Base-by-base conservation (phyloP, 139 green algal genomes). In the Gonium pectorale region DNA sequence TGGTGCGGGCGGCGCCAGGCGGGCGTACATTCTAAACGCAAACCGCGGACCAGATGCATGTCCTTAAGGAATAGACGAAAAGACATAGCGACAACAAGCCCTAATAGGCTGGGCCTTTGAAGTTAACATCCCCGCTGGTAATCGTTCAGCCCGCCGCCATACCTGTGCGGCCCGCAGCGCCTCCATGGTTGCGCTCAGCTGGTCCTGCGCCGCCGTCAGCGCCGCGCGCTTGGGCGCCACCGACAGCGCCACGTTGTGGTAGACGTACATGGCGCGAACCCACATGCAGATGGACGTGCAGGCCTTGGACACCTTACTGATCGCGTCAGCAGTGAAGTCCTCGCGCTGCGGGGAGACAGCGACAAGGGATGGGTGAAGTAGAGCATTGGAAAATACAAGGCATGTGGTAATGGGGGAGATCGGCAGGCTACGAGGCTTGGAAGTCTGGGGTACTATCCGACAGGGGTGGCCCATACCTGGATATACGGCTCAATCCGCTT, bases 211-310 rank as follows among this genome's bases (percentile, higher is more conserved):
- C 19, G 73, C 78, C 49, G 81, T 67, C 41, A 96, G 91, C 29
- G 94, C 91, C 44, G 83, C 86, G 24, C 93, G 90, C 91, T 97
- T 96, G 78, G 94, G 94, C 54, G 89, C 94, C 44, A 97, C 94
- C 37, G 86, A 71, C 8, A 96, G 85, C n/a, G 93, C 89, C 56
- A 97, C 92, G 51, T 92, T 94, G 89, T 97, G 89, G 92, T 97
- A 97, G 41, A 94, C 90, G 88, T 95, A 91, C 94, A 97, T 97
- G 33, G 93, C 94, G 22, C 93, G 85, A 67, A 91, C 94, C 94
- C 94, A 97, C 94, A 95, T 95, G 86, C 94, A 97, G 86, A 97
- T 97, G 85, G 93, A 95, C 54, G 93, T 97, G 94, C 94, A 97
- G 13, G 94, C 94, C 88, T 96, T 96, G 86, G 94, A 97, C 35